Evolutionary conservation across 108 stramenopile species (phyloP).

Genomic region (Cyclotella choctawhatcheeana): DNA sequence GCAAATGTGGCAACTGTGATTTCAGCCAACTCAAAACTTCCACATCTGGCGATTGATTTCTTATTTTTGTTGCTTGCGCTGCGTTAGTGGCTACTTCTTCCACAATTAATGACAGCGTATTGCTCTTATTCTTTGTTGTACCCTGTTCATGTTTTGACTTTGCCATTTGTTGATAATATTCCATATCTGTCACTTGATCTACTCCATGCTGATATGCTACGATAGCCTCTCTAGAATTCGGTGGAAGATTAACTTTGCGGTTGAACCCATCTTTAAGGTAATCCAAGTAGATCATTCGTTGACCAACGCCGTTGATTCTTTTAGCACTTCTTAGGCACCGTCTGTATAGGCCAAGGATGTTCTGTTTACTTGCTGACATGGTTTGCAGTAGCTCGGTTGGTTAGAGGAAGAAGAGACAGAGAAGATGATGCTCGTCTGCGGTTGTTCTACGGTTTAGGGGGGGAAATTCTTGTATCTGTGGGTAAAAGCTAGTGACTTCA

Average conservation of each 20-base stretch:
- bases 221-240: conserved; percentile 34
- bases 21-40: conserved; percentile 36
- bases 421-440: neutral
- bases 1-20: conserved; percentile 39
- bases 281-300: conserved; percentile 40
- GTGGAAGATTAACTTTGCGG: conserved; percentile 15
- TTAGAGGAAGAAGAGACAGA: neutral
- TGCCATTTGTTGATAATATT: conserved; percentile 57
- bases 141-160: conserved; percentile 1
- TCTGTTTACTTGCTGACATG: neutral
- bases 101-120: neutral
- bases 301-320: conserved; percentile 40
- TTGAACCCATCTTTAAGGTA: conserved; percentile 51
- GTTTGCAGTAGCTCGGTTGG: no score
- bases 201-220: conserved; percentile 42
- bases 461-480: no score
- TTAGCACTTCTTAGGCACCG: conserved; percentile 42
- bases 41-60: neutral
- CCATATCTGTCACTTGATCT: conserved; percentile 62
- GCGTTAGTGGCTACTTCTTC: neutral
- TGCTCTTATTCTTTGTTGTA: neutral
- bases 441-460: no score
- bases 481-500: no score
- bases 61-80: neutral
- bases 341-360: conserved; percentile 37